Conservation (phyloP, 805 yeast genomes). For the Kodamaea jinghongensis region DNA sequence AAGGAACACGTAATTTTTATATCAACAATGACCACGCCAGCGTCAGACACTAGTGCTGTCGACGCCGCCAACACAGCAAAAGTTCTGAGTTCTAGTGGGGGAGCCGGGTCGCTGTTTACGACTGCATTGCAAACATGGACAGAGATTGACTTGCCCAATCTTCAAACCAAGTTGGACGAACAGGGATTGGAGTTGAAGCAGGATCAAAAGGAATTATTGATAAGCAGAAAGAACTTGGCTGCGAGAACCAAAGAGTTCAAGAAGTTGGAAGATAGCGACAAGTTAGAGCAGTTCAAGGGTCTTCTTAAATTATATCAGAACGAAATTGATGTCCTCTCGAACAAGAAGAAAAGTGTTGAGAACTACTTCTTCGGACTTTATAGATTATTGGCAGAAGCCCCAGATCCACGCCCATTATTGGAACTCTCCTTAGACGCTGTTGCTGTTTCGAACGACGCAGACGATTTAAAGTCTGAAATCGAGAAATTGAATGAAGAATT, state of each 20-base stretch:
- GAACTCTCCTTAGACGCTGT: slow-evolving; percentile 68
- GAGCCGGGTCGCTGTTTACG: slow-evolving; percentile 1
- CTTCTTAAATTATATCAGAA: slow-evolving; percentile 77
- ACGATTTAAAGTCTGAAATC: slow-evolving; percentile 50
- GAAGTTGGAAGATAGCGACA: slow-evolving; percentile 64
- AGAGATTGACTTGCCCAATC: slow-evolving; percentile 61
- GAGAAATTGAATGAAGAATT: slow-evolving; percentile 54
- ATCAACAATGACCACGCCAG: too few relatives aligned
- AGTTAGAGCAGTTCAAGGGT: slow-evolving; percentile 61
- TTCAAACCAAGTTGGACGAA: slow-evolving; percentile 73
- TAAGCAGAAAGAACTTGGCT: slow-evolving; percentile 74
- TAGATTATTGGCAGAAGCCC: slow-evolving; percentile 78
- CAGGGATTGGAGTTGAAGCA: slow-evolving; percentile 72
- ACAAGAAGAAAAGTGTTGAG: slow-evolving; percentile 74
- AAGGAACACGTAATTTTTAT: too few relatives aligned
- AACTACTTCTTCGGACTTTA: slow-evolving; percentile 70
- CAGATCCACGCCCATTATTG: slow-evolving; percentile 84
- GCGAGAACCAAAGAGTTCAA: slow-evolving; percentile 82
- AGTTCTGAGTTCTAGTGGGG: too few relatives aligned
- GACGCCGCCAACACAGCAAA: too few relatives aligned
- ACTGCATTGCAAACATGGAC: slow-evolving; percentile 71
- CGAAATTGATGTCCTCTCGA: slow-evolving; percentile 81
- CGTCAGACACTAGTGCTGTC: too few relatives aligned
- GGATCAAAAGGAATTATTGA: slow-evolving; percentile 63
- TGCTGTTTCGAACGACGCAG: slow-evolving; percentile 51